Conservation (phyloP, 345 rosid species). For the Salix brachista region DNA sequence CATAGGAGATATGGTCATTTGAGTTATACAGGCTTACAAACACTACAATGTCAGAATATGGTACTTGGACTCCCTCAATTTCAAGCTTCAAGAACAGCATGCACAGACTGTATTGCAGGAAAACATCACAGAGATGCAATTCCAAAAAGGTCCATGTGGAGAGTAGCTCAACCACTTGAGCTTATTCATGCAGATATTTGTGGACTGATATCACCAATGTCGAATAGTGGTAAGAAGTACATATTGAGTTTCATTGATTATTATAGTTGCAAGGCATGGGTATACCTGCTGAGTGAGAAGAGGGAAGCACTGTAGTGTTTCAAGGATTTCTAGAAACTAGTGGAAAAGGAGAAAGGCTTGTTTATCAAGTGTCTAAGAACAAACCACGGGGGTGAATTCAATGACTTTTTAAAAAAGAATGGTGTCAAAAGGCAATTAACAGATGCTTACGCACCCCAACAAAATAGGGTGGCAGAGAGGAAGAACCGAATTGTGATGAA, state of each 20-base stretch:
- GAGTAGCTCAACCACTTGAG: neutral
- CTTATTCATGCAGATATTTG: neutral
- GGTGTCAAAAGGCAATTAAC: too few species aligned
- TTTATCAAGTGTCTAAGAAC: too few species aligned
- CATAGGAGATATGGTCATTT: too few species aligned
- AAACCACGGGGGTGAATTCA: too few species aligned
- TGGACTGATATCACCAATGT: neutral
- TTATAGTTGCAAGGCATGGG: neutral
- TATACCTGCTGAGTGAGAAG: neutral
- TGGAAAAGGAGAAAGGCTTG: neutral
- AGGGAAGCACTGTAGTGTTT: neutral
- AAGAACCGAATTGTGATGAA: too few species aligned
- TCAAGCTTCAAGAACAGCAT: too few species aligned
- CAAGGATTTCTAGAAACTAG: neutral
- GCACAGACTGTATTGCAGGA: neutral
- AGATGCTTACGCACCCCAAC: too few species aligned
- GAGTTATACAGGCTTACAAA: too few species aligned
- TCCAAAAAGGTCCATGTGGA: neutral
- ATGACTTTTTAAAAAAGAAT: too few species aligned
- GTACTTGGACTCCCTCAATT: too few species aligned
- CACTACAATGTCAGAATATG: too few species aligned
- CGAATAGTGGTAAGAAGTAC: neutral
- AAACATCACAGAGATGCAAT: conserved; percentile 3
- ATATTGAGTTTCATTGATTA: neutral
- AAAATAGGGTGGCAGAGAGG: too few species aligned